Conservation (phyloP, 2,329 filamentous ascomycete genomes). For the Fusarium sacchari region DNA sequence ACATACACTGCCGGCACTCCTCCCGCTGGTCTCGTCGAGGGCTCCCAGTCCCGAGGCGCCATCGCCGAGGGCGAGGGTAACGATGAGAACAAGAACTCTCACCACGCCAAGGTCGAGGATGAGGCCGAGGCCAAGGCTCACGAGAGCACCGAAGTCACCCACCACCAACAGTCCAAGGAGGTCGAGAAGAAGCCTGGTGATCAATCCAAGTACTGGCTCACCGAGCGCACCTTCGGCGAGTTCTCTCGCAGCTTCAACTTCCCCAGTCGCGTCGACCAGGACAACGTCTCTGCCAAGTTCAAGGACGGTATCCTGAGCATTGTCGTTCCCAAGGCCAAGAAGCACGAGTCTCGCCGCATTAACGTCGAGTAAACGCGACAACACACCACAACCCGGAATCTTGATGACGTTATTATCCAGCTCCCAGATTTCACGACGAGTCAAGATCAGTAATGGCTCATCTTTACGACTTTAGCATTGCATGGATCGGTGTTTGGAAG, state of each 20-base stretch:
- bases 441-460: background rate
- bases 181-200: conserved; percentile 49
- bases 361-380: conserved; percentile 56
- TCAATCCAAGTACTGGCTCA: conserved; percentile 74
- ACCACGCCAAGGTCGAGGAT: conserved; percentile 74
- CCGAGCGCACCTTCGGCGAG: conserved; percentile 72
- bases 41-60: conserved; percentile 48
- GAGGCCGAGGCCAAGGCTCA: conserved; percentile 47
- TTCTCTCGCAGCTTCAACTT: conserved; percentile 77
- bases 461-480: conserved; percentile 7
- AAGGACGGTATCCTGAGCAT: conserved; percentile 74
- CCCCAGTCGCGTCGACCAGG: conserved; percentile 70
- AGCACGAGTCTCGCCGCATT: conserved; percentile 66
- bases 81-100: conserved; percentile 53
- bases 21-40: conserved; percentile 59
- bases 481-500: conserved; percentile 35
- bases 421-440: background rate
- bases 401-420: background rate
- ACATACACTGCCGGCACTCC: conserved; percentile 66
- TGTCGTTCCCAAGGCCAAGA: conserved; percentile 72
- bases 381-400: background rate
- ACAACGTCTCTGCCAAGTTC: conserved; percentile 68
- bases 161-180: conserved; percentile 42
- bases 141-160: conserved; percentile 37
- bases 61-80: conserved; percentile 56